Evolutionary conservation across 2,329 filamentous ascomycete species (phyloP), one percentile per base, ranked within the genome.

Genomic region (Herpomyces periplanetae): DNA sequence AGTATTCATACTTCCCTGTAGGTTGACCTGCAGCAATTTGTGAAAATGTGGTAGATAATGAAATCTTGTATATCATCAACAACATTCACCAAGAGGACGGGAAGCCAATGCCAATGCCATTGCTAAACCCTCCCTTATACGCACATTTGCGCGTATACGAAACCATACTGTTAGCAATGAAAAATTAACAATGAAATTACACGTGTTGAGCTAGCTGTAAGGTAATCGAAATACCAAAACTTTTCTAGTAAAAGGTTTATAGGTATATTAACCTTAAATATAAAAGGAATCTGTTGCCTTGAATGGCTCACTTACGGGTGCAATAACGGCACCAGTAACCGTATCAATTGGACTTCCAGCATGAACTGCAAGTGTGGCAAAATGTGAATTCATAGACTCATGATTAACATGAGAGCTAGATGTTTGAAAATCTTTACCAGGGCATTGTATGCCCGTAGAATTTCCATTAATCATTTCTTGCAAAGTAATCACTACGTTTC

Each of bases 11-110:
- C 26, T 47, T 44, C 33, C 80, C 80, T 12, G 91, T 47, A 2
- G 80, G 80, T 39, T 64, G 56, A 27, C 75, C 80, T 10, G 87
- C 71, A 6, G 57, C 53, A 7, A 57, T 60, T 44, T 96, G 80
- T n/a, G 66, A 69, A 35, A 75, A 96, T 4, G 80, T 96, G 8
- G 80, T 91, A 10, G 73, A 87, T 10, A 96, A 56, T 5, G 75
- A 88, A 38, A 96, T 88, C 48, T 56, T 27, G 11, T 18, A 13
- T 21, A 11, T 6, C 10, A 17, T 26, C 11, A 21, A 21, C 30
- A 23, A 20, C 25, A 16, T 17, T 22, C 11, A 11, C 22, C 23
- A 20, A 12, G 2, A 6, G 13, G 17, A 20, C n/a, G n/a, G n/a
- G n/a, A n/a, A n/a, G n/a, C n/a, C n/a, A n/a, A n/a, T n/a, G n/a